Percentiles rank a stretch among this genome's conserved stretches.
Conservation (phyloP, 139 green algal genomes). For the Volvox reticuliferus region DNA sequence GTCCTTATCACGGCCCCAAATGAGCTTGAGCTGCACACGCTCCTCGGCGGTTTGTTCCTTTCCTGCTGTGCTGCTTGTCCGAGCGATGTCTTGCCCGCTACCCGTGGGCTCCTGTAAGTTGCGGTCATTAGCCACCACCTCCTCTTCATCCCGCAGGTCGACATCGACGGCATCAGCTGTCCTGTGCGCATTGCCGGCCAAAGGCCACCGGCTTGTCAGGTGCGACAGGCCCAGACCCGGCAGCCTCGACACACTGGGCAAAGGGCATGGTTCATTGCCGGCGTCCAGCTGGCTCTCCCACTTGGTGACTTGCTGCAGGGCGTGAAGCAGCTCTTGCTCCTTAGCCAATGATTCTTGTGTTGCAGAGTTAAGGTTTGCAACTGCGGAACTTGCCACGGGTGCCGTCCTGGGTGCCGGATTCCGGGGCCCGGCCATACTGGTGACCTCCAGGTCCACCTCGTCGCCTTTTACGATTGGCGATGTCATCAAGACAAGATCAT, state of each 20-base stretch:
- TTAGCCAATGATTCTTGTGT: not conserved
- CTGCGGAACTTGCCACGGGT: not conserved
- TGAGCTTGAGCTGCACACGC: constrained; percentile 17
- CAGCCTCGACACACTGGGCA: not conserved
- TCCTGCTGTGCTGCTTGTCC: no score
- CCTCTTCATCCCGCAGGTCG: not conserved
- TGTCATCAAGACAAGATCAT: constrained; percentile 16
- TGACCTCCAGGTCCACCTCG: not conserved
- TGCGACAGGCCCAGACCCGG: not conserved
- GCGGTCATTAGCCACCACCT: not conserved
- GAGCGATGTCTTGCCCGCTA: no score
- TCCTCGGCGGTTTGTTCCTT: not conserved
- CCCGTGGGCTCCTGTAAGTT: not conserved
- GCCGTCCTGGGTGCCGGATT: not conserved
- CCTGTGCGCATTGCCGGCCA: not conserved
- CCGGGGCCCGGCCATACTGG: not conserved
- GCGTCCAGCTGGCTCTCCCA: not conserved
- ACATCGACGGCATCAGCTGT: not conserved
- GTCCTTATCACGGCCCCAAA: not conserved
- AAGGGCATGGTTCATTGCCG: no score
- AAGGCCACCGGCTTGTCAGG: not conserved
- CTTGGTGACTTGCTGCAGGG: constrained; percentile 8
- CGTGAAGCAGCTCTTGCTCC: constrained; percentile 22
- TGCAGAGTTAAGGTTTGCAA: not conserved
- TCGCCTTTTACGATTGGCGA: not conserved